Conservation (phyloP, 2,329 filamentous ascomycete species). For the Aspergillus awamori region DNA sequence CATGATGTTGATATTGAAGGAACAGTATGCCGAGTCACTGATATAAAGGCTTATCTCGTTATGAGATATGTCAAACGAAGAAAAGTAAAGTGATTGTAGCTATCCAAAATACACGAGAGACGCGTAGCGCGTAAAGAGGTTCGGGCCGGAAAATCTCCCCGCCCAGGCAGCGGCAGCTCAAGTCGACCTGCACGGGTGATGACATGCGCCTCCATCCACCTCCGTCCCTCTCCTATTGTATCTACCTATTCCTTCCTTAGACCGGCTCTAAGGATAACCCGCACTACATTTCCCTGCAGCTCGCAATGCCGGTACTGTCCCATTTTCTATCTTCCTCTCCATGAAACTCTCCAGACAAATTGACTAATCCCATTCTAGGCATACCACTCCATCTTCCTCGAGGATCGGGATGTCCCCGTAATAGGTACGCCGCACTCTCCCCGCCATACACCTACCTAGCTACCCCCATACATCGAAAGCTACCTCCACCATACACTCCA, state of each 20-base stretch:
- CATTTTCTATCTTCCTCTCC: no score
- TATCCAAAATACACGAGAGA: constrained; percentile 31
- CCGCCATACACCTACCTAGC: constrained; percentile 31
- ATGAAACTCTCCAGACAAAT: background rate
- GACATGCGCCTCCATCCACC: constrained; percentile 30
- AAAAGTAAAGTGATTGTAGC: background rate
- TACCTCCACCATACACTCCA: no score
- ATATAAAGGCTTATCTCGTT: no score
- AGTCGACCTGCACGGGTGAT: constrained; percentile 21
- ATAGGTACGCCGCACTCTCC: constrained; percentile 53
- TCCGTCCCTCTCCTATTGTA: constrained; percentile 15
- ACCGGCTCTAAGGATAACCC: constrained; percentile 25
- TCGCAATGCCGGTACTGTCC: constrained; percentile 46
- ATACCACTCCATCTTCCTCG: constrained; percentile 95
- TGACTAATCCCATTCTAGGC: constrained; percentile 59
- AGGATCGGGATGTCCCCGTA: constrained; percentile 71
- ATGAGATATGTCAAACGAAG: no score
- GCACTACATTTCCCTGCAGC: background rate
- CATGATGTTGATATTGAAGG: constrained; percentile 40
- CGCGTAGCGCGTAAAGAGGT: constrained; percentile 44
- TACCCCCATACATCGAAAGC: background rate
- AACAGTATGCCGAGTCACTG: no score
- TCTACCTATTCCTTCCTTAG: constrained; percentile 19
- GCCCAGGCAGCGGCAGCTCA: background rate
- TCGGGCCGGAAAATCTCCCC: constrained; percentile 43